Conservation (phyloP, 495 filamentous ascomycete species). For the Lepraria neglecta region DNA sequence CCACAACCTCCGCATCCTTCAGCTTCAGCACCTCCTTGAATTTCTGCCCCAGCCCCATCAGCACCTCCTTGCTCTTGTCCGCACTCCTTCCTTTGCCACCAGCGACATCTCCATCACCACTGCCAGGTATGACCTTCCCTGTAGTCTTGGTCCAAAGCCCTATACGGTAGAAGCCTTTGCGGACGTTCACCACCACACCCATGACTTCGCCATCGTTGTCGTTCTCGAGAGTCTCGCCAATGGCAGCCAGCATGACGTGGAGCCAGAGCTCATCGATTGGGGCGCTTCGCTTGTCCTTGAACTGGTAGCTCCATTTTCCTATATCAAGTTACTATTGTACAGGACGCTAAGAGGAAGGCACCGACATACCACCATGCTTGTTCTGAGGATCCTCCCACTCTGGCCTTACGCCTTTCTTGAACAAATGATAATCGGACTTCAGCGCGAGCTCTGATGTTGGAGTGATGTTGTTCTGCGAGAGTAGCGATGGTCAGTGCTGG, state of each 20-base stretch:
- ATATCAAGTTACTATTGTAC: background rate
- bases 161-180: slow-evolving; percentile 95
- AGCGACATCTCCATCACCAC: slow-evolving; percentile 61
- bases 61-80: slow-evolving; percentile 76
- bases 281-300: slow-evolving; percentile 88
- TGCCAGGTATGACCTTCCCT: slow-evolving; percentile 69
- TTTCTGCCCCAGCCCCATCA: slow-evolving; percentile 72
- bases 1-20: slow-evolving; percentile 64
- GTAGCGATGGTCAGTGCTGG: background rate
- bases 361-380: slow-evolving; percentile 74
- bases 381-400: slow-evolving; percentile 98
- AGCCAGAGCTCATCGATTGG: slow-evolving; percentile 96
- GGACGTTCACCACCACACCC: slow-evolving; percentile 98
- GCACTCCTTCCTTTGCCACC: slow-evolving; percentile 61
- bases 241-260: slow-evolving; percentile 90
- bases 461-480: slow-evolving; percentile 88
- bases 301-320: slow-evolving; percentile 87
- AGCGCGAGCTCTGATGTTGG: slow-evolving; percentile 89
- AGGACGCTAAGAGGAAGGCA: too few species aligned
- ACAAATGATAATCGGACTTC: slow-evolving; percentile 99
- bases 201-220: slow-evolving; percentile 90
- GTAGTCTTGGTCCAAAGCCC: slow-evolving; percentile 89
- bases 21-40: slow-evolving; percentile 89
- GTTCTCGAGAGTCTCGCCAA: slow-evolving; percentile 93
- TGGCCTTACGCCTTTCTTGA: slow-evolving; percentile 93